These are phyloP conservation scores for Backusella circina DNA, from an alignment of 192 early-diverging fungal species.

Conservation along the genomic window DNA sequence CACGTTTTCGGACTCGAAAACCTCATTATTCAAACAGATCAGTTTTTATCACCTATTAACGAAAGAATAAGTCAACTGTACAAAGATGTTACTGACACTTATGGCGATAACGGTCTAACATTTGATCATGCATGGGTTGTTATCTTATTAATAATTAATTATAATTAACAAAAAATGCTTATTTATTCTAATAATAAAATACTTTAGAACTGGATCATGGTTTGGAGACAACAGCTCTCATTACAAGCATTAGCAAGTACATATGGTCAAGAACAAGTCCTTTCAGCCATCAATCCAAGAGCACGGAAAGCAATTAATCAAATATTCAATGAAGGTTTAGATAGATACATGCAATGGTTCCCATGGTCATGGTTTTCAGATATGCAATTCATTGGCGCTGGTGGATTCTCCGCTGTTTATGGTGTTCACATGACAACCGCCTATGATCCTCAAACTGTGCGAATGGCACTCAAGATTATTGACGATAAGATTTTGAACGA, in stretches of 20 bases:
- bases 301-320: constrained; percentile 24
- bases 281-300: constrained; percentile 18
- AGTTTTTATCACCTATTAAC: background rate
- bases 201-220: constrained; percentile 29
- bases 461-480: constrained; percentile 32
- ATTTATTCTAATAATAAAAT: background rate
- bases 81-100: constrained; percentile 14
- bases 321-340: constrained; percentile 19
- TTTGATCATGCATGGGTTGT: constrained; percentile 33
- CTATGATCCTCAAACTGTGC: constrained; percentile 12
- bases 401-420: constrained; percentile 37
- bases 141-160: background rate
- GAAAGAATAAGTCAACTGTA: constrained; percentile 18
- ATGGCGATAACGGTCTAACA: constrained; percentile 5
- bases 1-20: constrained; percentile 25
- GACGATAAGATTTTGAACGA: constrained; percentile 35
- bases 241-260: constrained; percentile 9
- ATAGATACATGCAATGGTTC: constrained; percentile 35
- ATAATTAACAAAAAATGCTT: background rate
- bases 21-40: background rate
- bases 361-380: constrained; percentile 34
- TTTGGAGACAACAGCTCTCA: constrained; percentile 34
- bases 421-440: constrained; percentile 14
- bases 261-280: constrained; percentile 20
- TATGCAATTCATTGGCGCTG: constrained; percentile 34